Evolutionary conservation across 768 basidiomycete genomes (phyloP).

Genomic region (Pleurotus ostreatus): DNA sequence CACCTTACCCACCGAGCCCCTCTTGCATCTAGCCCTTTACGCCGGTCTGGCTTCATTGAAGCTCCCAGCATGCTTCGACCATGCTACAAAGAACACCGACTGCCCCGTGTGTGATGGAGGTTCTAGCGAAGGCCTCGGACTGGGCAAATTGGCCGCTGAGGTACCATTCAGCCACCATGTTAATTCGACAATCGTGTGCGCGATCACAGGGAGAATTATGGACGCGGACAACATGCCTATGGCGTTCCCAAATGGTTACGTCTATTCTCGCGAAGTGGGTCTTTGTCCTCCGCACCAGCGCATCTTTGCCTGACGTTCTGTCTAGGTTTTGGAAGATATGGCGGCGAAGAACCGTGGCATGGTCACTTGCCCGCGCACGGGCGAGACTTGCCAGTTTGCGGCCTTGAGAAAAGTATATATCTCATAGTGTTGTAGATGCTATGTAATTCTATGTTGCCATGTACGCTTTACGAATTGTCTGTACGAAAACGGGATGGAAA

Average conservation of each 20-base stretch:
- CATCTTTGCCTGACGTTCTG: no score
- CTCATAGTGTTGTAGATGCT: conserved; percentile 44
- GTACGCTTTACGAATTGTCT: not conserved
- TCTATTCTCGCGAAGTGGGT: conserved; percentile 89
- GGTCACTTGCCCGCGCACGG: conserved; percentile 83
- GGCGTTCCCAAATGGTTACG: conserved; percentile 86
- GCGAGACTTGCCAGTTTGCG: conserved; percentile 55
- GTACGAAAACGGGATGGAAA: conserved; percentile 5
- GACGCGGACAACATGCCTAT: conserved; percentile 91
- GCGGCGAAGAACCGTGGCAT: conserved; percentile 71
- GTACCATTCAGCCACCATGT: conserved; percentile 93
- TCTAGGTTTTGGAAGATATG: conserved; percentile 86
- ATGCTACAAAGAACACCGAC: conserved; percentile 64
- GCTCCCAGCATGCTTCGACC: conserved; percentile 76
- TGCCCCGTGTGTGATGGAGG: conserved; percentile 86
- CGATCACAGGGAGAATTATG: conserved; percentile 90
- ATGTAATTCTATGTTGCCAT: not conserved
- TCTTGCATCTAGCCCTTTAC: conserved; percentile 84
- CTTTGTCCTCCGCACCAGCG: not conserved
- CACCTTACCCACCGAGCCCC: conserved; percentile 80
- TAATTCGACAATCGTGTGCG: conserved; percentile 93
- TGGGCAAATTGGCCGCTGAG: conserved; percentile 75
- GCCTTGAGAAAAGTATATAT: conserved; percentile 87
- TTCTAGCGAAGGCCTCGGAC: conserved; percentile 37
- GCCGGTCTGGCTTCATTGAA: conserved; percentile 91